A percentile compares a stretch with the other conserved stretches of the same genome.
phyloP scores from a whole-genome alignment of 331 rosid species.

The Rhamnella rubrinervis region DNA sequence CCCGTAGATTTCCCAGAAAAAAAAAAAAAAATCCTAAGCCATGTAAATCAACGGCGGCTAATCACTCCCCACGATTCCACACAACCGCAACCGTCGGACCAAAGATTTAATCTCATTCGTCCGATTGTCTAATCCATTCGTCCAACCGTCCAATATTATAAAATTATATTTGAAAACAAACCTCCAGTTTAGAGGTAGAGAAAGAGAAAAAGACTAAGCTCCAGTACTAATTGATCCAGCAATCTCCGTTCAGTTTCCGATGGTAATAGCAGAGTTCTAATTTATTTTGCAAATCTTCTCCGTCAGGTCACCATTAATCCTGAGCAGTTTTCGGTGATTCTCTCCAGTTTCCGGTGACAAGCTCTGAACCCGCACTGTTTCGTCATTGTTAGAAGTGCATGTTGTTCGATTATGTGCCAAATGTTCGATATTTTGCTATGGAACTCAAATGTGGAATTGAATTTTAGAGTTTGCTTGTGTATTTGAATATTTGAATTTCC shows the following conservation, averaged over 20 bases:
- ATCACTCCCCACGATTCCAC: background rate
- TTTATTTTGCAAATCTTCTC: background rate
- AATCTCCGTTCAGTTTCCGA: constrained; percentile 9
- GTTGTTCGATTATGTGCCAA: background rate
- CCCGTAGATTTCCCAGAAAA: constrained; percentile 19
- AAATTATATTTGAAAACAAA: constrained; percentile 54
- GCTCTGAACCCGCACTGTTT: constrained; percentile 12
- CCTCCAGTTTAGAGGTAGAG: constrained; percentile 33
- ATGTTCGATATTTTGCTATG: background rate
- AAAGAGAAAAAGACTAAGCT: constrained; percentile 25
- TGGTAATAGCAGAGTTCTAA: background rate
- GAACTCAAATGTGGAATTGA: constrained; percentile 12
- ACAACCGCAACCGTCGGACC: constrained; percentile 20
- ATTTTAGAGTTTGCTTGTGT: background rate
- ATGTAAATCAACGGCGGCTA: constrained; percentile 36
- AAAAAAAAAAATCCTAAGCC: constrained; percentile 15
- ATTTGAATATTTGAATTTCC: background rate
- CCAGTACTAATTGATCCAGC: background rate
- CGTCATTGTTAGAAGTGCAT: background rate
- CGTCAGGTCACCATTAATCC: background rate
- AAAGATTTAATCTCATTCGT: constrained; percentile 12
- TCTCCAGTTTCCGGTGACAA: constrained; percentile 1
- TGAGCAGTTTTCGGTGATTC: background rate
- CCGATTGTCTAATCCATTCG: background rate
- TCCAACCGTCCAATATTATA: constrained; percentile 29